phyloP scores from a whole-genome alignment of 1,284 basidiomycete species.

The Ceratobasidium sp. region DNA sequence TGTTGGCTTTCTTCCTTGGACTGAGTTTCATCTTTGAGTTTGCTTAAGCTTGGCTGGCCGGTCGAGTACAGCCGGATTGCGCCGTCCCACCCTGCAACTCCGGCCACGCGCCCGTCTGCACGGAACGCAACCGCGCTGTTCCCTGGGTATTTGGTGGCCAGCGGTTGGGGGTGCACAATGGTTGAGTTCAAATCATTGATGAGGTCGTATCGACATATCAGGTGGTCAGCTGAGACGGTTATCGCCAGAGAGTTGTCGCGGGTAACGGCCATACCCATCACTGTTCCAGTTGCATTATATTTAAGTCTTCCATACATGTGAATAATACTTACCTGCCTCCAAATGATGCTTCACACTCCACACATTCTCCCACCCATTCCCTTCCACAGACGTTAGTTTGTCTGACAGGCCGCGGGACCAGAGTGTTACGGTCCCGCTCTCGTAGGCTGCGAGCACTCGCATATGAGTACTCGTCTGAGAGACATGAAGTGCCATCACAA shows the following conservation, averaged over 20 bases:
- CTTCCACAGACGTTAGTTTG: slow-evolving; percentile 68
- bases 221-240: slow-evolving; percentile 85
- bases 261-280: slow-evolving; percentile 86
- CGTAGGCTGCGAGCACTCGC: slow-evolving; percentile 76
- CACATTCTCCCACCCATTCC: slow-evolving; percentile 74
- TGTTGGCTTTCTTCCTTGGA: background rate
- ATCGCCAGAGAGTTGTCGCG: slow-evolving; percentile 69
- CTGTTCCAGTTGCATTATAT: slow-evolving; percentile 56
- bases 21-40: background rate
- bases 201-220: slow-evolving; percentile 75
- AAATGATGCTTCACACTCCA: slow-evolving; percentile 79
- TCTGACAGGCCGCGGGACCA: slow-evolving; percentile 56
- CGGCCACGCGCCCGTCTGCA: slow-evolving; percentile 79
- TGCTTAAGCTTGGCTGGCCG: background rate
- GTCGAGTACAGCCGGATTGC: slow-evolving; percentile 34
- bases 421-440: slow-evolving; percentile 79
- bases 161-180: slow-evolving; percentile 48
- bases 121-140: slow-evolving; percentile 78
- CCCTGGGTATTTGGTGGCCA: slow-evolving; percentile 81
- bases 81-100: slow-evolving; percentile 90
- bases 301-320: slow-evolving; percentile 6
- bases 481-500: slow-evolving; percentile 87
- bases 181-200: slow-evolving; percentile 34
- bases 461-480: slow-evolving; percentile 48
- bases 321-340: slow-evolving; percentile 72